phyloP scores from a whole-genome alignment of 1,284 basidiomycete species.

The Tilletia caries region DNA sequence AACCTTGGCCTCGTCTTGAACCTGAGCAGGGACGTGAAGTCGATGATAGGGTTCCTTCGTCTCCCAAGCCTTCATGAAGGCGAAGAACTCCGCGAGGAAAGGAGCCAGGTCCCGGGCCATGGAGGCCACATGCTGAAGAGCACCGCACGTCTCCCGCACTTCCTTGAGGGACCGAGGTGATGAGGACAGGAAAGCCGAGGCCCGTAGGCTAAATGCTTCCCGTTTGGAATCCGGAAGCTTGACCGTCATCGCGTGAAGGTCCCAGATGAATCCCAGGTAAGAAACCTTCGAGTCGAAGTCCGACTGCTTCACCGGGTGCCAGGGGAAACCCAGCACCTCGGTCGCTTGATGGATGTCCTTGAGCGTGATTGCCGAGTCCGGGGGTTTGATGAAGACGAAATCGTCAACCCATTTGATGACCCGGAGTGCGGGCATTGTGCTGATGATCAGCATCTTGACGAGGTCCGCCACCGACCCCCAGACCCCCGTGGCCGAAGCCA shows the following conservation, averaged over 20 bases:
- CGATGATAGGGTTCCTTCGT: no score
- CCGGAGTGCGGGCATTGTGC: background rate
- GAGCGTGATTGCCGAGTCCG: background rate
- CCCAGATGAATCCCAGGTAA: no score
- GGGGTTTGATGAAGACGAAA: background rate
- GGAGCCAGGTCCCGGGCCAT: background rate
- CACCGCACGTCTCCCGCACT: background rate
- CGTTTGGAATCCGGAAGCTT: background rate
- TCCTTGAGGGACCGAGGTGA: background rate
- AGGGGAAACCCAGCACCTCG: background rate
- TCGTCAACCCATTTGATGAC: constrained; percentile 5
- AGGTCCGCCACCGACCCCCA: background rate
- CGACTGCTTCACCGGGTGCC: background rate
- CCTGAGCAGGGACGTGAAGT: no score
- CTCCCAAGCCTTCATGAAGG: background rate
- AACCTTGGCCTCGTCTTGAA: no score
- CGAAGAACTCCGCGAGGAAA: background rate
- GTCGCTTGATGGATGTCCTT: background rate
- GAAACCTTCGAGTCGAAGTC: background rate
- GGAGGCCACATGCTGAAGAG: background rate
- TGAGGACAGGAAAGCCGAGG: background rate
- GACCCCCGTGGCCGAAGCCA: background rate
- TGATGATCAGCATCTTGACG: background rate
- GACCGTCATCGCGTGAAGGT: background rate
- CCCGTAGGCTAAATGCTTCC: background rate